A percentile compares a stretch with the other conserved stretches of the same genome.
Evolutionary conservation across 192 early-diverging fungal genomes (phyloP).

Genomic region (Pilobolus umbonatus): DNA sequence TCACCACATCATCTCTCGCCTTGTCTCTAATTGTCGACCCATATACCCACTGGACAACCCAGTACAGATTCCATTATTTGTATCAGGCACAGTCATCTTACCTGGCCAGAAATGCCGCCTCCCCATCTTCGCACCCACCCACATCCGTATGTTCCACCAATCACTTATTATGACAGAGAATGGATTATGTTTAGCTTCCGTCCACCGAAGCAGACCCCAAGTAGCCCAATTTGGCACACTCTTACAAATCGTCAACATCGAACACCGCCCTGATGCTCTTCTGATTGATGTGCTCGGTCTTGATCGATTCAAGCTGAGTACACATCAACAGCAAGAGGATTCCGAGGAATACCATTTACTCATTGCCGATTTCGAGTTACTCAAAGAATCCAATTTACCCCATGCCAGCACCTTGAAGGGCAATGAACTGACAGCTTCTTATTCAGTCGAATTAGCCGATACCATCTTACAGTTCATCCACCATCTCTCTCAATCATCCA

Average conservation of each 20-base stretch:
- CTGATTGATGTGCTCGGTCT: slow-evolving; percentile 14
- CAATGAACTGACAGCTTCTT: not conserved
- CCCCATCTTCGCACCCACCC: slow-evolving; percentile 4
- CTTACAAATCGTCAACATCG: slow-evolving; percentile 12
- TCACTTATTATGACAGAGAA: slow-evolving; percentile 8
- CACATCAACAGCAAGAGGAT: slow-evolving; percentile 1
- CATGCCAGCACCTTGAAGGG: not conserved
- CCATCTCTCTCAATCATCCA: not conserved
- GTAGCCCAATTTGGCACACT: slow-evolving; percentile 19
- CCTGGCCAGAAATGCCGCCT: slow-evolving; percentile 10
- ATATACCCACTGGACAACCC: not conserved
- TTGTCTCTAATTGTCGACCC: not conserved
- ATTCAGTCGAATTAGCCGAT: slow-evolving; percentile 12
- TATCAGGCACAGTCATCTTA: slow-evolving; percentile 5
- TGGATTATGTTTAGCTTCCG: slow-evolving; percentile 14
- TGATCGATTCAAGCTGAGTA: slow-evolving; percentile 12
- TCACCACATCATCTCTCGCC: slow-evolving; percentile 1
- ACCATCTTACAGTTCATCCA: slow-evolving; percentile 13
- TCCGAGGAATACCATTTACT: too few relatives aligned
- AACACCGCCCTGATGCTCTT: slow-evolving; percentile 15
- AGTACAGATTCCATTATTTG: slow-evolving; percentile 11
- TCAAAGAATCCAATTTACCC: not conserved
- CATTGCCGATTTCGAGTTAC: slow-evolving; percentile 5
- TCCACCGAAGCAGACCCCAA: slow-evolving; percentile 10
- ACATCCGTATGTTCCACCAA: slow-evolving; percentile 1